Base-by-base conservation (phyloP, 2,329 filamentous ascomycete genomes). In the Nannizziopsis arthrosporioides region DNA sequence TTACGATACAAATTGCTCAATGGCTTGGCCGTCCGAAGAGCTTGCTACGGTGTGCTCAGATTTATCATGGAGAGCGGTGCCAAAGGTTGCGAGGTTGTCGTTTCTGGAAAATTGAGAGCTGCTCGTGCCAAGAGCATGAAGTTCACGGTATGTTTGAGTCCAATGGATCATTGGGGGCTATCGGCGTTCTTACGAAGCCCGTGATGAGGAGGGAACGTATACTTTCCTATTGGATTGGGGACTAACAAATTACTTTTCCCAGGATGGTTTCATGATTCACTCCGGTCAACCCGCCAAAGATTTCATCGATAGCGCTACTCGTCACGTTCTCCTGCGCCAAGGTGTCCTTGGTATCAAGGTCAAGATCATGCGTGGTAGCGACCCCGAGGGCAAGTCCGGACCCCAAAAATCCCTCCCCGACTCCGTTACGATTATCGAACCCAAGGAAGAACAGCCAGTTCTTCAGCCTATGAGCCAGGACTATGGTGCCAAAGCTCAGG, bases 251-350 rank as follows among this genome's bases (percentile, higher is more conserved):
- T 8, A 3, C 37, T 27, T 36, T 49, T n/a, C 40, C 51, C 53
- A 80, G 78, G 80, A 98, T 74, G 92, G 92, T 72, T 98, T 98
- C 87, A 98, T 98, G 92, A 98, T 98, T 77, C 92, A 98, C 86
- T 98, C 92, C 67, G 92, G 92, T 76, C 92, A 98, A 74, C 92
- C 92, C 68, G 92, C 90, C 68, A 90, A 93, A 77, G 92, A 98
- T 77, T 98, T 98, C 79, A 98, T 98, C 73, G 92, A 98, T 80
- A 80, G 76, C 67, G 93, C 93, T 63, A 96, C 92, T 68, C 92
- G 92, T 66, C 92, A 98, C 86, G 92, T 98, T 66, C 88, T 98
- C 61, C 89, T 98, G 73, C 86, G 93, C 76, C 92, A 98, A 80
- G 92, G 92, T 85, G 92, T 98, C 60, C 80, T 98, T 60, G 92